Conservation (phyloP, 2,329 filamentous ascomycete species). For the Mariannaea sp. region DNA sequence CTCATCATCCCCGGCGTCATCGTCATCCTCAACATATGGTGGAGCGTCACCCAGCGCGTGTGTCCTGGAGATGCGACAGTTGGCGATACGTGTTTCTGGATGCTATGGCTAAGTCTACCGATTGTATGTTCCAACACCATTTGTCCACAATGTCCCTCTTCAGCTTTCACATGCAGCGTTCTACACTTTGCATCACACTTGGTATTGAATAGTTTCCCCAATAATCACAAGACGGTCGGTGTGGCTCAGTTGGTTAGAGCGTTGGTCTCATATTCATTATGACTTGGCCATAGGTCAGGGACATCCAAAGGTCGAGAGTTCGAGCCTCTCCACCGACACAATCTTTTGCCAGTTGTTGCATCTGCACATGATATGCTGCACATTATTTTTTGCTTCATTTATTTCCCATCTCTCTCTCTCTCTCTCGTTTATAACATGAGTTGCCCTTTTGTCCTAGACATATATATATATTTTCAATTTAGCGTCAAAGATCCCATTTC, state of each 20-base stretch:
- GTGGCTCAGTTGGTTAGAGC: slow-evolving; percentile 23
- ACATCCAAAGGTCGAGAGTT: slow-evolving; percentile 24
- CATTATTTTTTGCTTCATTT: too few species aligned
- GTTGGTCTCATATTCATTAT: slow-evolving; percentile 20
- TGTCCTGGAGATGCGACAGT: slow-evolving; percentile 25
- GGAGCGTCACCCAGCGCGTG: slow-evolving; percentile 29
- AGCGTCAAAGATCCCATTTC: too few species aligned
- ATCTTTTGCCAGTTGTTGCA: slow-evolving; percentile 1
- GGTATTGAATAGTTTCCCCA: background rate
- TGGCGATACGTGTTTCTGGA: slow-evolving; percentile 29
- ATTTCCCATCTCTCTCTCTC: too few species aligned
- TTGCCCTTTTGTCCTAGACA: too few species aligned
- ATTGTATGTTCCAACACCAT: slow-evolving; percentile 19
- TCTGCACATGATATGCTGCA: too few species aligned
- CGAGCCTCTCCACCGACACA: slow-evolving; percentile 22
- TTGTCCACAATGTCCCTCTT: background rate
- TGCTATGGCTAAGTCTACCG: slow-evolving; percentile 34
- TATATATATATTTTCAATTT: too few species aligned
- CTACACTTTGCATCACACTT: too few species aligned
- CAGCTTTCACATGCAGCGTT: too few species aligned
- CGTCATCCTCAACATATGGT: slow-evolving; percentile 50
- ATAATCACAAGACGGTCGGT: slow-evolving; percentile 14
- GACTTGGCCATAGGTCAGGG: slow-evolving; percentile 19
- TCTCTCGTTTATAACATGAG: too few species aligned
- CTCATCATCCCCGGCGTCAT: slow-evolving; percentile 41